Evolutionary conservation across 2,329 filamentous ascomycete genomes (phyloP).

Genomic region (Corynespora cassiicola): DNA sequence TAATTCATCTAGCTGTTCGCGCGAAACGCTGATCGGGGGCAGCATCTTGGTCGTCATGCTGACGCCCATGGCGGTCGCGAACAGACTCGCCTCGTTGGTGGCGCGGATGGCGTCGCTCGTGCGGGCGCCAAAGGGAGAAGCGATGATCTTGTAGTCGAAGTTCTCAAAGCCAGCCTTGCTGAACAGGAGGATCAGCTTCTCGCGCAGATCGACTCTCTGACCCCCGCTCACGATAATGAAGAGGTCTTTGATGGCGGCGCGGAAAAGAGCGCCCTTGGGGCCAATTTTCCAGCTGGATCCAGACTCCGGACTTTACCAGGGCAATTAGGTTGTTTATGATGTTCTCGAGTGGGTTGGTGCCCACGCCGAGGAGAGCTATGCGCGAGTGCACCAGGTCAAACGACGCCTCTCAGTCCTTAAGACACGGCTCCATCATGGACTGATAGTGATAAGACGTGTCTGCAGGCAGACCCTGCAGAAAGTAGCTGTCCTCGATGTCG

Average conservation of each 20-base stretch:
- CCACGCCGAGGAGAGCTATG: slow-evolving; percentile 16
- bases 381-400: slow-evolving; percentile 24
- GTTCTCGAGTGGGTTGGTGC: slow-evolving; percentile 11
- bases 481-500: slow-evolving; percentile 11
- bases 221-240: slow-evolving; percentile 16
- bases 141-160: slow-evolving; percentile 13
- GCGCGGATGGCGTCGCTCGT: slow-evolving; percentile 12
- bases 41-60: slow-evolving; percentile 16
- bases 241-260: slow-evolving; percentile 13
- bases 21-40: slow-evolving; percentile 10
- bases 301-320: slow-evolving; percentile 19
- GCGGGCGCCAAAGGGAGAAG: slow-evolving; percentile 8
- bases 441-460: slow-evolving; percentile 11
- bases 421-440: slow-evolving; percentile 19
- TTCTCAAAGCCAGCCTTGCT: slow-evolving; percentile 13
- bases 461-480: slow-evolving; percentile 6
- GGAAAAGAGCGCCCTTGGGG: slow-evolving; percentile 7
- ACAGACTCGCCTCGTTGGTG: slow-evolving; percentile 15
- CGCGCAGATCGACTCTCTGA: slow-evolving; percentile 16
- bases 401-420: slow-evolving; percentile 10
- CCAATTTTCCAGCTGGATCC: slow-evolving; percentile 20
- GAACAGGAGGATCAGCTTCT: slow-evolving; percentile 14
- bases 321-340: slow-evolving; percentile 13
- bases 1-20: slow-evolving; percentile 13
- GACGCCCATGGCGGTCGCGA: slow-evolving; percentile 14